Base-by-base conservation (phyloP, 2,329 filamentous ascomycete genomes). In the Alternaria brassicae region DNA sequence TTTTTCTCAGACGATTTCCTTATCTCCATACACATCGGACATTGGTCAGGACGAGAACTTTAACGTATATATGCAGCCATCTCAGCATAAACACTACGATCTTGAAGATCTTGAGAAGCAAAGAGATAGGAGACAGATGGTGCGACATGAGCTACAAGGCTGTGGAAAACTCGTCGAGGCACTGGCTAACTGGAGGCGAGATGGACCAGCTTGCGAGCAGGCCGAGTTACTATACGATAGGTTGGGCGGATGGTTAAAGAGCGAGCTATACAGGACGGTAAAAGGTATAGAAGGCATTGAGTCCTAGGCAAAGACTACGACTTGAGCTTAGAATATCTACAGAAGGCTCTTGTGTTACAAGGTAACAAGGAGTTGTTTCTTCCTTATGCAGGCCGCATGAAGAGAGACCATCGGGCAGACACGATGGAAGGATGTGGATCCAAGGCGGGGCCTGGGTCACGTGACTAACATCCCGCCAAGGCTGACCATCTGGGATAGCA, bases 201-300 rank as follows among this genome's bases (percentile, higher is more conserved):
- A 67, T 7, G 60, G 62, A 8, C 61, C 61, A 28, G 13, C 44
- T 9, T 60, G 57, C 5, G 71, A 69, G 41, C 70, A 73, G 52
- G 70, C 70, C 1, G 67, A 72, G 60, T 73, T 69, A 27, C 42
- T 75, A 42, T 76, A 75, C 45, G 71, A 71, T 58, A 64, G 72
- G 12, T 59, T 76, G 3, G 72, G 73, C 32, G 66, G 70, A 27
- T 76, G 73, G 73, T 50, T 76, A 47, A 73, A 74, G 67, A 72
- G 63, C 42, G 68, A 74, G 59, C 53, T 75, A 48, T 67, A 65
- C 53, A 74, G 68, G 65, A 74, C 70, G 25, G 49, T 72, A 17
- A 61, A 61, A 42, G 63, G 74, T 50, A 66, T 75, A 13, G 32
- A 2, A 17, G 7, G 32, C 15, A 17, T 34, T 34, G 15, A n/a